Evolutionary conservation across 768 basidiomycete genomes (phyloP).

Genomic region (Pholiota microspora): DNA sequence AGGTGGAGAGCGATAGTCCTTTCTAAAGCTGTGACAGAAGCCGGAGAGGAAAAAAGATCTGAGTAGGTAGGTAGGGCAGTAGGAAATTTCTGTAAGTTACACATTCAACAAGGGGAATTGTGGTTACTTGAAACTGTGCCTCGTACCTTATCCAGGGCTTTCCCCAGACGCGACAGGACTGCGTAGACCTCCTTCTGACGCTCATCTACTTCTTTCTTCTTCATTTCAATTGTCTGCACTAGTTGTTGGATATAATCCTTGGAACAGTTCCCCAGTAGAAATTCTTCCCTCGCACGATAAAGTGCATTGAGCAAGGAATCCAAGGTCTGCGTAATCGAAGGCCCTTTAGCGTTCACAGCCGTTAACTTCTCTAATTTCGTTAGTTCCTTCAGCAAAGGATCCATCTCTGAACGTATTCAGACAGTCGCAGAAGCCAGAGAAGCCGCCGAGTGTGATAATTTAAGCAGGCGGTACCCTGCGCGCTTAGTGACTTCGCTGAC

Average conservation of each 20-base stretch:
- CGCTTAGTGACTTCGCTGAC: background rate
- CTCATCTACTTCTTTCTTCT: conserved; percentile 85
- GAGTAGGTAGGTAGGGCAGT: conserved; percentile 62
- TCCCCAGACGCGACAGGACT: conserved; percentile 75
- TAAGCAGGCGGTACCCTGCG: no score
- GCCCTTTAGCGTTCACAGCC: conserved; percentile 49
- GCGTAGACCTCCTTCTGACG: conserved; percentile 87
- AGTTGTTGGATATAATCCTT: conserved; percentile 50
- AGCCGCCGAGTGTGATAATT: no score
- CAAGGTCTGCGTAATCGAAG: conserved; percentile 57
- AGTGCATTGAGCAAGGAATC: conserved; percentile 62
- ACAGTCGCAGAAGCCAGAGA: no score
- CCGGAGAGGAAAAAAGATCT: conserved; percentile 60
- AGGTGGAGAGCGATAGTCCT: conserved; percentile 74
- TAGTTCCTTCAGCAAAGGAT: conserved; percentile 74
- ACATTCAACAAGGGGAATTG: background rate
- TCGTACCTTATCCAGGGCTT: conserved; percentile 86
- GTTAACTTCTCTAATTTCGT: conserved; percentile 71
- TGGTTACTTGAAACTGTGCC: background rate
- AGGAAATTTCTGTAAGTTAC: conserved; percentile 50
- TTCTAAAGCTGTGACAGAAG: conserved; percentile 62
- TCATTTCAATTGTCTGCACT: conserved; percentile 57
- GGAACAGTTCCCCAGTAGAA: conserved; percentile 46
- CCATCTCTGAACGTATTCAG: conserved; percentile 44
- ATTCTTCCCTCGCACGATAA: conserved; percentile 49